phyloP scores from a whole-genome alignment of 306 rosid genomes.

The Rosa chinensis region DNA sequence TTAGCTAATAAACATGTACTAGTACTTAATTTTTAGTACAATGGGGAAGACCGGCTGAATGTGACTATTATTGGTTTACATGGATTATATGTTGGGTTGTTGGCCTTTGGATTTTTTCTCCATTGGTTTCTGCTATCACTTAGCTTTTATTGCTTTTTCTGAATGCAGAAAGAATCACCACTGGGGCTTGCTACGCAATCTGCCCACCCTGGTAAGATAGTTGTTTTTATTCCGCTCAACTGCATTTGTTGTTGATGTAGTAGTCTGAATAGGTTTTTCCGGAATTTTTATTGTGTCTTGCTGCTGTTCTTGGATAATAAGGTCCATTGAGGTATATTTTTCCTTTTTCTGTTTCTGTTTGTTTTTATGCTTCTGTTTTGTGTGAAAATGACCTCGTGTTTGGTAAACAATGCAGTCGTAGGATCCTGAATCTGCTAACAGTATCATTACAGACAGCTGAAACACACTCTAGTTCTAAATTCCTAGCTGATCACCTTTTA shows the following conservation, averaged over 20 bases:
- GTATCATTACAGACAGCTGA: too few species aligned
- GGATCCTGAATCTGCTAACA: not conserved
- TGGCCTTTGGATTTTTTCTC: not conserved
- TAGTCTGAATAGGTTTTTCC: not conserved
- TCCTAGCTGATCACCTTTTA: too few species aligned
- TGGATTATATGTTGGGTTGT: not conserved
- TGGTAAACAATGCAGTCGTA: not conserved
- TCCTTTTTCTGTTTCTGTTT: not conserved
- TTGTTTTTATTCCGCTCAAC: not conserved
- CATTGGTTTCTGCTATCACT: not conserved
- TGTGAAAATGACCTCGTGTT: not conserved
- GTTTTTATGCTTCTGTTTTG: not conserved
- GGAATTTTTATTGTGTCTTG: not conserved
- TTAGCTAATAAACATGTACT: not conserved
- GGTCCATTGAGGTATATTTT: not conserved
- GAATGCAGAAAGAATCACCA: conserved; percentile 81
- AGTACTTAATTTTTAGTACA: not conserved
- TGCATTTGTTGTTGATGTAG: not conserved
- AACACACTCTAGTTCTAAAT: too few species aligned
- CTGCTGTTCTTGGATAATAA: not conserved
- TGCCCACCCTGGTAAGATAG: conserved; percentile 78
- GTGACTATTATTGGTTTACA: not conserved
- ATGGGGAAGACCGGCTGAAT: not conserved
- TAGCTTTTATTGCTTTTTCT: conserved; percentile 9
- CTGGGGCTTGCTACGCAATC: conserved; percentile 66